Evolutionary conservation across 148 eudicot species (phyloP).

Genomic region (Gaultheria prostrata): DNA sequence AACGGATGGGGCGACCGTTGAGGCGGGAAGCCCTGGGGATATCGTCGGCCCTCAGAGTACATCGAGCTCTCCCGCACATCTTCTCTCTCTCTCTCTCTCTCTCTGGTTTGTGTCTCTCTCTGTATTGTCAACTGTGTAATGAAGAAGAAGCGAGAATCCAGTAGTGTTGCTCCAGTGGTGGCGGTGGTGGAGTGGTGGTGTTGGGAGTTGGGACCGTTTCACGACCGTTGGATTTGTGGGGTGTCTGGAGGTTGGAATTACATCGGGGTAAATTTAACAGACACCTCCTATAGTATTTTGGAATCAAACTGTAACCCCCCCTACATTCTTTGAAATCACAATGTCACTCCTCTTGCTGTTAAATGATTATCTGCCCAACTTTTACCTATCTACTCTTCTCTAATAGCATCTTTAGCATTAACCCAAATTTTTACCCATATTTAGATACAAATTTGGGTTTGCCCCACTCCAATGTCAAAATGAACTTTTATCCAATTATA

Average conservation of each 20-base stretch:
- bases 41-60: conserved; percentile 51
- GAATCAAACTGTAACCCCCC: background rate
- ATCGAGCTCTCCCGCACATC: conserved; percentile 7
- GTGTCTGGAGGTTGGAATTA: background rate
- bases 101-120: background rate
- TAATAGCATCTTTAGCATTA: too few relatives aligned
- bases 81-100: background rate
- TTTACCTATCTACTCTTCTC: too few relatives aligned
- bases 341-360: background rate
- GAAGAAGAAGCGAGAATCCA: background rate
- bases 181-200: background rate
- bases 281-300: background rate
- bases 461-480: too few relatives aligned
- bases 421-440: too few relatives aligned
- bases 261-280: background rate
- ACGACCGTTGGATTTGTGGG: background rate
- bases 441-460: too few relatives aligned
- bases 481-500: too few relatives aligned
- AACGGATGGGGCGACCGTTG: conserved; percentile 49
- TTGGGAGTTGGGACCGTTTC: background rate
- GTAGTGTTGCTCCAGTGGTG: background rate
- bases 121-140: background rate
- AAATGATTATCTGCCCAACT: too few relatives aligned
- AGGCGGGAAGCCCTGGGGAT: conserved; percentile 64
- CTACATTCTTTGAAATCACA: background rate